phyloP scores from a whole-genome alignment of 352 stramenopile genomes.

The Phytophthora tentaculata region DNA sequence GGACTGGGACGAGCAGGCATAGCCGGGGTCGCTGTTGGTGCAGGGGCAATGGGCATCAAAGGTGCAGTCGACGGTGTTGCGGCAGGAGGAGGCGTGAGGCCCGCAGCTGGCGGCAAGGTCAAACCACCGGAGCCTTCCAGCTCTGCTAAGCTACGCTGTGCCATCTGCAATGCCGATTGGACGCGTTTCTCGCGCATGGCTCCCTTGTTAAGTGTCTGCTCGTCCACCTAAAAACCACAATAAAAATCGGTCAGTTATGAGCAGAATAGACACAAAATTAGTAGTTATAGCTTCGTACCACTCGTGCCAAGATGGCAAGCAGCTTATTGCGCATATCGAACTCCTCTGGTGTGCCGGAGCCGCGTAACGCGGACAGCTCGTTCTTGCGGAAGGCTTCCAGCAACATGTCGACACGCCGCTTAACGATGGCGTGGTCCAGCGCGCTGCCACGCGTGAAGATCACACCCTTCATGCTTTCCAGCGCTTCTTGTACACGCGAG shows the following conservation, averaged over 20 bases:
- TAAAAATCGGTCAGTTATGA: conserved; percentile 16
- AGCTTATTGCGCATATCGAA: conserved; percentile 49
- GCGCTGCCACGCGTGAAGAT: conserved; percentile 25
- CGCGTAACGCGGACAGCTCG: conserved; percentile 43
- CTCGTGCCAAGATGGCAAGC: conserved; percentile 35
- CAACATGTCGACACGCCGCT: conserved; percentile 49
- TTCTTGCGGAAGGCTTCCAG: conserved; percentile 45
- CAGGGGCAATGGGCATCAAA: conserved; percentile 44
- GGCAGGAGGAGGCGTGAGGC: conserved; percentile 12
- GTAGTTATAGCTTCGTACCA: conserved; percentile 28
- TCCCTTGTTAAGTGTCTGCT: conserved; percentile 46
- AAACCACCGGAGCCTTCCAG: conserved; percentile 27
- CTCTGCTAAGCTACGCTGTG: conserved; percentile 25
- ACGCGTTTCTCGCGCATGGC: conserved; percentile 44
- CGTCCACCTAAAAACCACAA: conserved; percentile 35
- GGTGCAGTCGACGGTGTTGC: conserved; percentile 2
- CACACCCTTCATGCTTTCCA: conserved; percentile 35
- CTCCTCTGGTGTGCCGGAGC: conserved; percentile 40
- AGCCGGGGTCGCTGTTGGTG: conserved; percentile 6
- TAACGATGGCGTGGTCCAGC: conserved; percentile 47
- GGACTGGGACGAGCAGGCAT: conserved; percentile 17
- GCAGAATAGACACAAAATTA: neutral
- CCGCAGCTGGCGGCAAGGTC: conserved; percentile 1
- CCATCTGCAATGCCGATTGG: conserved; percentile 36
- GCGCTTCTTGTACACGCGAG: conserved; percentile 30